phyloP scores from a whole-genome alignment of 2,329 filamentous ascomycete species.

The Diaporthe sp. region DNA sequence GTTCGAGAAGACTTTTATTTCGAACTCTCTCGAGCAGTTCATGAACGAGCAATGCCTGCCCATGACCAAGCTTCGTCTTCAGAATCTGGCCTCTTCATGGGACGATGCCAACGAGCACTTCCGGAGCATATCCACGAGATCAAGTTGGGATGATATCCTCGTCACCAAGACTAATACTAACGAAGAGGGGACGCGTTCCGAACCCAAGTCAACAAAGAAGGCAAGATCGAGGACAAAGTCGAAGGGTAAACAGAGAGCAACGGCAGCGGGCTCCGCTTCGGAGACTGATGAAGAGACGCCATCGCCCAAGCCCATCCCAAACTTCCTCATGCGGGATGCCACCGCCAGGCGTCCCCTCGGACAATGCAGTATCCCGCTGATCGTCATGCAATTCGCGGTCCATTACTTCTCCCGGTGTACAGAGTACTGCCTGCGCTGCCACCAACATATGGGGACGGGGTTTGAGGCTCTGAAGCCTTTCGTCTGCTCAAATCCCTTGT shows the following conservation, averaged over 20 bases:
- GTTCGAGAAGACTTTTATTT: slow-evolving; percentile 74
- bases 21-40: slow-evolving; percentile 74
- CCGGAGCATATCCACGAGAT: slow-evolving; percentile 31
- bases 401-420: slow-evolving; percentile 84
- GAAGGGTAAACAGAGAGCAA: neutral
- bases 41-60: slow-evolving; percentile 73
- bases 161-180: neutral
- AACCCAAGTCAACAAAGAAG: neutral
- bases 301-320: neutral
- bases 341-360: slow-evolving; percentile 6
- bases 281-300: slow-evolving; percentile 21
- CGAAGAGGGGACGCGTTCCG: slow-evolving; percentile 28
- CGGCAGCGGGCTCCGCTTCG: neutral
- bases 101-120: slow-evolving; percentile 67
- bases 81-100: slow-evolving; percentile 61
- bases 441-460: slow-evolving; percentile 71
- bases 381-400: slow-evolving; percentile 79
- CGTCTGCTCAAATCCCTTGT: slow-evolving; percentile 80
- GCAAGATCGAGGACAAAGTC: neutral
- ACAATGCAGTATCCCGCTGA: slow-evolving; percentile 61
- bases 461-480: slow-evolving; percentile 81
- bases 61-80: slow-evolving; percentile 69
- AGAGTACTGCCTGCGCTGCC: slow-evolving; percentile 88
- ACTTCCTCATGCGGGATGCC: slow-evolving; percentile 14
- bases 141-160: neutral